Evolutionary conservation across 257 asterid genomes (phyloP).

Genomic region (Plantago elongata): DNA sequence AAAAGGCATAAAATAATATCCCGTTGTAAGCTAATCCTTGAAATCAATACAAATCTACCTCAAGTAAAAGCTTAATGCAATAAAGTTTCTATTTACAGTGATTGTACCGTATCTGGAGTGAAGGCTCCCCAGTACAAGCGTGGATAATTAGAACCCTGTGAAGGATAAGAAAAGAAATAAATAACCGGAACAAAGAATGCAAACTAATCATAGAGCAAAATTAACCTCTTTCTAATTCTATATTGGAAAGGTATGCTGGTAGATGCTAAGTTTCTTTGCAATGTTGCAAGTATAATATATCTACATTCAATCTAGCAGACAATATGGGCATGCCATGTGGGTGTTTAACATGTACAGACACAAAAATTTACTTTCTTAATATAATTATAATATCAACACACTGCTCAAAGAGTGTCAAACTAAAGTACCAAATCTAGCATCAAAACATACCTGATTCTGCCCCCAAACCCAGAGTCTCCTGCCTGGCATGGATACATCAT

Average conservation of each 20-base stretch:
- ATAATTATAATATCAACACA: neutral
- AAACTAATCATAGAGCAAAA: constrained; percentile 11
- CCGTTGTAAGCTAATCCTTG: neutral
- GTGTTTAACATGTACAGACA: too few relatives aligned
- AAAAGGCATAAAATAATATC: neutral
- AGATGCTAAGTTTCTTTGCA: too few relatives aligned
- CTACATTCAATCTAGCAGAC: too few relatives aligned
- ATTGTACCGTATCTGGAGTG: constrained; percentile 62
- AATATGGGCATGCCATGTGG: too few relatives aligned
- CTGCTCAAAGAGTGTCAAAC: constrained; percentile 4
- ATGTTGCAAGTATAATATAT: too few relatives aligned
- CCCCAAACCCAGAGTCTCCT: constrained; percentile 99
- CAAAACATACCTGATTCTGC: constrained; percentile 72
- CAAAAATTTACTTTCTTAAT: too few relatives aligned
- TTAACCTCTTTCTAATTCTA: neutral
- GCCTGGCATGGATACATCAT: constrained; percentile 65
- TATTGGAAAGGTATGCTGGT: neutral
- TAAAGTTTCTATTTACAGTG: constrained; percentile 4
- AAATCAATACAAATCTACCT: constrained; percentile 11
- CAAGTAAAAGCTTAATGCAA: constrained; percentile 8
- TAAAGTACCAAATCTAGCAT: neutral
- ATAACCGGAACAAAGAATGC: constrained; percentile 3
- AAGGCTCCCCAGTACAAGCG: constrained; percentile 82
- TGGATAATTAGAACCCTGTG: constrained; percentile 75
- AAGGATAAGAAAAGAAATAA: constrained; percentile 2